Evolutionary conservation across 257 asterid genomes (phyloP).

Genomic region (Marsdenia floribunda): DNA sequence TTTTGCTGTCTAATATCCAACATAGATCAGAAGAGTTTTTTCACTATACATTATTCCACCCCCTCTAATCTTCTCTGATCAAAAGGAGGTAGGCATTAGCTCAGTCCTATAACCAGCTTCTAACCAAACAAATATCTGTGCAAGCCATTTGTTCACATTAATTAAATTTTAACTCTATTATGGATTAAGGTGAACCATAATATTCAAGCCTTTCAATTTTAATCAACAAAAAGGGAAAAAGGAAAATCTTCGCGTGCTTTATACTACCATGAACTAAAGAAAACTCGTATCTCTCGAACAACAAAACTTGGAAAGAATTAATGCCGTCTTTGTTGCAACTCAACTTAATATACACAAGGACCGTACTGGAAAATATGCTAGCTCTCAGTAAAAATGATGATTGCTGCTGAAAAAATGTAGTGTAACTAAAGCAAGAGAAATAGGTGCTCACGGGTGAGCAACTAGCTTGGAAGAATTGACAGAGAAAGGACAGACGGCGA

Average conservation of each 20-base stretch:
- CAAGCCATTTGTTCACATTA: neutral
- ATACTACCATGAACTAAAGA: neutral
- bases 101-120: neutral
- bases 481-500: slow-evolving; percentile 85
- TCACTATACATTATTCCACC: neutral
- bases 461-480: slow-evolving; percentile 53
- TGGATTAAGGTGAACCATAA: neutral
- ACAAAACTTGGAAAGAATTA: neutral
- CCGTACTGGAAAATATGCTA: neutral
- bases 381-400: neutral
- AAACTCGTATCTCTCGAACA: neutral
- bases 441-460: slow-evolving; percentile 63
- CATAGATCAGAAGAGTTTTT: no score
- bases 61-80: neutral
- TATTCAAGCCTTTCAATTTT: neutral
- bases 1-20: neutral
- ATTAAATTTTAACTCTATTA: neutral
- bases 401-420: neutral
- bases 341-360: neutral
- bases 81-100: neutral
- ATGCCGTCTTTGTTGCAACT: neutral
- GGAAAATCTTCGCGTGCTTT: neutral
- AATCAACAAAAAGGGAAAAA: neutral
- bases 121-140: neutral
- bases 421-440: neutral